These are phyloP conservation scores for Aegilops longissima DNA, from an alignment of 176 grass and related monocot species.

Conservation along the genomic window DNA sequence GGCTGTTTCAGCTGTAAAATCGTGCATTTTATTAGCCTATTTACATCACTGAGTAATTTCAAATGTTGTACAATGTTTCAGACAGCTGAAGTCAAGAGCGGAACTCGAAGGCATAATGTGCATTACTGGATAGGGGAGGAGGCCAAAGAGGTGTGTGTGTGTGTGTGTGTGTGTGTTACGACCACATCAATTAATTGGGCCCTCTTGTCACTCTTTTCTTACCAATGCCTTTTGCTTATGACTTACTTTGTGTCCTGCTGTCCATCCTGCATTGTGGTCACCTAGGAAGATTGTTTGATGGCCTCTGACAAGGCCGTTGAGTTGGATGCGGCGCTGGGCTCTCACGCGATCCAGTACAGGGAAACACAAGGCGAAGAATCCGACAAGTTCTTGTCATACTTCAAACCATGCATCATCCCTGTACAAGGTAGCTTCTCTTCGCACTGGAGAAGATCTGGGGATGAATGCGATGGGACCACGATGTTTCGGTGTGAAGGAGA, in stretches of 20 bases:
- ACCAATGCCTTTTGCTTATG: background rate
- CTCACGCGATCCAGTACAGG: constrained; percentile 70
- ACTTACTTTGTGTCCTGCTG: background rate
- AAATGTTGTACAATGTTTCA: constrained; percentile 26
- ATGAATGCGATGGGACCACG: constrained; percentile 27
- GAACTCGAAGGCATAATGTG: constrained; percentile 55
- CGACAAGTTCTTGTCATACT: constrained; percentile 88
- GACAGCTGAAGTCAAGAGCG: constrained; percentile 66
- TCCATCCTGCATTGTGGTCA: constrained; percentile 19
- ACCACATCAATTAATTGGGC: background rate
- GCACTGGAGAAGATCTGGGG: constrained; percentile 28
- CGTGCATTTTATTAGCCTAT: background rate
- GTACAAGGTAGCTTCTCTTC: constrained; percentile 54
- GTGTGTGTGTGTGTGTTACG: background rate
- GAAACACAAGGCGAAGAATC: constrained; percentile 80
- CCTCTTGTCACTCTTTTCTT: background rate
- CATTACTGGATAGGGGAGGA: constrained; percentile 90
- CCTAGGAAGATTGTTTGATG: constrained; percentile 60
- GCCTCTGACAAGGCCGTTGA: constrained; percentile 80
- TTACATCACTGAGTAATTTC: background rate
- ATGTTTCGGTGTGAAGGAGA: constrained; percentile 85
- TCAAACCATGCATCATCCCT: constrained; percentile 86
- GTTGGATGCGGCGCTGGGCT: constrained; percentile 72
- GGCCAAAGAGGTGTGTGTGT: constrained; percentile 53
- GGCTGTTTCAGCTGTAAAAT: background rate